Base-by-base conservation (phyloP, 108 stramenopile species). In the Asterionellopsis glacialis region DNA sequence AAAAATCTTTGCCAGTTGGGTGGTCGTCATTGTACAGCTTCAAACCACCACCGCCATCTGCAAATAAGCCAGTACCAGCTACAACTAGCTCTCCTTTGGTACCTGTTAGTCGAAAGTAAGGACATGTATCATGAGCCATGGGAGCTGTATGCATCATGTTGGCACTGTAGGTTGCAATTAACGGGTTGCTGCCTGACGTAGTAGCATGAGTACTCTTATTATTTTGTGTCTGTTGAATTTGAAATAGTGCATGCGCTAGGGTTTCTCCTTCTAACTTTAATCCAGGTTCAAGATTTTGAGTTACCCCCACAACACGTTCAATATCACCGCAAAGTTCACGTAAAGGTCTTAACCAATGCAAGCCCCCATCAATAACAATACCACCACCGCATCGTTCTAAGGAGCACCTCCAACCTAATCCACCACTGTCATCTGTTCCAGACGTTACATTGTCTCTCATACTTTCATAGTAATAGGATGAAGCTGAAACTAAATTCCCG, bases 281-380 rank as follows among this genome's bases (percentile, higher is more conserved):
- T 43, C 27, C 38, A 15, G 72, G 55, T 14, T 22, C 61, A 5
- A 63, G 9, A 57, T 61, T 41, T 13, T 19, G 24, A 11, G 51
- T 59, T 6, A 73, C 67, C 4, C 51, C 72, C 1, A 73, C 72
- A 10, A 73, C 72, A 24, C 55, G 18, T 15, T 55, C 61, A 4
- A 73, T 52, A 9, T 51, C n/a, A 1, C 72, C 67, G 12, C 51
- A 39, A 9, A 67, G 18, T 49, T 63, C 66, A 2, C 72, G 66
- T 19, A 73, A 27, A 1, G 72, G 72, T 13, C 72, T 66, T 26
- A 73, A 49, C 72, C 72, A 73, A 51, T 73, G 72, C 55, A 73
- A 50, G 1, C 72, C 72, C 51, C 72, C 72, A 41, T 73, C 72
- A 6, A 73, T 63, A 41, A 59, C 61, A 27, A 73, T 68, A 1